These are phyloP conservation scores for Botrytis cinerea DNA, from an alignment of 2,329 filamentous ascomycete genomes.

Conservation along the genomic window DNA sequence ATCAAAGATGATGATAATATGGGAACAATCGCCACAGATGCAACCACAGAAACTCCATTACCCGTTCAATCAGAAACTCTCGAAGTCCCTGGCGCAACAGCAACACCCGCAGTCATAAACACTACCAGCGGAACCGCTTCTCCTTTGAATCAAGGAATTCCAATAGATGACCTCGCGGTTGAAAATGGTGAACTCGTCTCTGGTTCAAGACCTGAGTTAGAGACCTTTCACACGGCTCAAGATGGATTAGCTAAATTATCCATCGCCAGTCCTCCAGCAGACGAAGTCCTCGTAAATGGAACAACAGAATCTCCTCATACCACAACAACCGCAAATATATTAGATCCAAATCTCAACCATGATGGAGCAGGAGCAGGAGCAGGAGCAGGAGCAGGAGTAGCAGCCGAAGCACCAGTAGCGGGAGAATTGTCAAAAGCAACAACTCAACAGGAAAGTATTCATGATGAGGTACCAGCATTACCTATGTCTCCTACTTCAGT, in stretches of 20 bases:
- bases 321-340: neutral
- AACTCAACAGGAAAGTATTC: slow-evolving; percentile 17
- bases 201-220: slow-evolving; percentile 32
- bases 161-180: slow-evolving; percentile 18
- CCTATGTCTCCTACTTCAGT: neutral
- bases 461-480: neutral
- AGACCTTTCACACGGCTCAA: slow-evolving; percentile 33
- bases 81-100: slow-evolving; percentile 27
- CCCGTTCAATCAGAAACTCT: slow-evolving; percentile 22
- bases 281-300: slow-evolving; percentile 25
- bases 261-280: slow-evolving; percentile 32
- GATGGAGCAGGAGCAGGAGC: slow-evolving; percentile 8
- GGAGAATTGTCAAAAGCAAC: slow-evolving; percentile 14
- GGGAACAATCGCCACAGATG: slow-evolving; percentile 1
- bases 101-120: slow-evolving; percentile 20
- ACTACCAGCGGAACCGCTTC: slow-evolving; percentile 5
- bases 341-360: neutral
- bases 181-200: slow-evolving; percentile 33
- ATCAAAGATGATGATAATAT: slow-evolving; percentile 2
- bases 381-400: neutral
- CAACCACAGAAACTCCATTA: neutral
- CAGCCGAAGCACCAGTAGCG: neutral
- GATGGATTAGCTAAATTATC: slow-evolving; percentile 28
- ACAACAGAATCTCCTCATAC: neutral
- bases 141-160: neutral